phyloP scores from a whole-genome alignment of 1,284 basidiomycete species.

The Pseudozyma hubeiensis region DNA sequence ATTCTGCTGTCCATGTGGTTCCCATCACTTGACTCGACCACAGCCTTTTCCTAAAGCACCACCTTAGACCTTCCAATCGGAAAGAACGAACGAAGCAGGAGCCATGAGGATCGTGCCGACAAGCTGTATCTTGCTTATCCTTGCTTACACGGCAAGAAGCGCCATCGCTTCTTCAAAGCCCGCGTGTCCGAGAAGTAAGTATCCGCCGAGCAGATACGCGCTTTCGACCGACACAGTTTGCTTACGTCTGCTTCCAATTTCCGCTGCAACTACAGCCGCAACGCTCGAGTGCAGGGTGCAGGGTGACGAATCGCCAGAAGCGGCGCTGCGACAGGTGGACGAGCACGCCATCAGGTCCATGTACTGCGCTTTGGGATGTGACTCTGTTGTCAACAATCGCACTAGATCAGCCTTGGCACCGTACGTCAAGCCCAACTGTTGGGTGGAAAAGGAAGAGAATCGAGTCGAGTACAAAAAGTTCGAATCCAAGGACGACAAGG shows the following conservation, averaged over 20 bases:
- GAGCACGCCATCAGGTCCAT: conserved; percentile 16
- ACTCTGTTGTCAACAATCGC: conserved; percentile 28
- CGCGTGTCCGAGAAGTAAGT: conserved; percentile 2
- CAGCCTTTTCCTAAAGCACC: too few species aligned
- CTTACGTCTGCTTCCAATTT: neutral
- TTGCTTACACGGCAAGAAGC: neutral
- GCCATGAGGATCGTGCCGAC: neutral
- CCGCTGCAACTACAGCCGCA: neutral
- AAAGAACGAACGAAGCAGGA: neutral
- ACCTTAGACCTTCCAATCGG: too few species aligned
- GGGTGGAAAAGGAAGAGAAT: conserved; percentile 26
- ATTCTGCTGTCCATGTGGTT: neutral
- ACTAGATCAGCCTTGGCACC: conserved; percentile 11
- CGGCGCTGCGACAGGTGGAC: conserved; percentile 35
- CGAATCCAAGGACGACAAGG: conserved; percentile 19
- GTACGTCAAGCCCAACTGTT: conserved; percentile 21
- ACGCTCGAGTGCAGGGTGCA: conserved; percentile 24
- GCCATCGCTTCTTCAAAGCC: neutral
- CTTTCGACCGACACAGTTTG: too few species aligned
- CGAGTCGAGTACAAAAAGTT: conserved; percentile 23
- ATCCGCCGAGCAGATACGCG: too few species aligned
- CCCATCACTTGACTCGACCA: neutral
- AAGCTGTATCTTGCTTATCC: neutral
- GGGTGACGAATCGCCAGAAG: conserved; percentile 30
- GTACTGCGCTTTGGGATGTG: conserved; percentile 38